Evolutionary conservation across 805 yeast species (phyloP), one percentile per base, ranked within the genome.

Genomic region (Saturnispora serradocipensis): DNA sequence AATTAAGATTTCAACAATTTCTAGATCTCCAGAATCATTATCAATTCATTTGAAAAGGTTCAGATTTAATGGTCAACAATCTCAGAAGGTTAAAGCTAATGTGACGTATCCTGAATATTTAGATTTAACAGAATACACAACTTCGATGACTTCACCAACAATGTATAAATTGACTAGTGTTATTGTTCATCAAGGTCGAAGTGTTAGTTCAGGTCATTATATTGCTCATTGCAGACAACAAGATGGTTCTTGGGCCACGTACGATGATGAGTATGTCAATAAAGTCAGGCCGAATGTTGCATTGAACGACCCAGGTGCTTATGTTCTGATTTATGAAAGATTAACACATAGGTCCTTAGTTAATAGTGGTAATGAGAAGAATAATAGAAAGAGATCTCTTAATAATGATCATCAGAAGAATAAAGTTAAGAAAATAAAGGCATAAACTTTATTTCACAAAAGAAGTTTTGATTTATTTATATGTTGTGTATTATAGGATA

Each of bases 161-260:
- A 69, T 72, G 36, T 93, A 93, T 68, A 84, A 82, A 63, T 74
- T 93, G 57, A 74, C 80, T 16, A 81, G 90, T 22, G 96, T 91
- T 16, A 86, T 91, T 54, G 91, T 89, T 4, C 99, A 93, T 63
- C 96, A 88, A 61, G 99, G 99, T 40, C 75, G 98, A 56, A 86
- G 96, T 1, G 82, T 90, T 13, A 82, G 89, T 44, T 82, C 93
- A 3, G 99, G 99, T 3, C 99, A 93, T 67, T 93, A 93, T 62
- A 79, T 89, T 53, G 86, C 96, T 0, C 88, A 87, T 63, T 87
- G 96, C 63, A 78, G 85, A 56, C 97, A 90, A 67, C 96, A 97
- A 1, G 93, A 87, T 67, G 91, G 89, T 2, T 69, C 84, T 2
- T 93, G 98, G 99, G 83, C 88, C 28, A 83, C 88, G 9, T 93